Evolutionary conservation across 768 basidiomycete species (phyloP), one percentile per base, ranked within the genome.

Genomic region (Boletus tylopilopsis): DNA sequence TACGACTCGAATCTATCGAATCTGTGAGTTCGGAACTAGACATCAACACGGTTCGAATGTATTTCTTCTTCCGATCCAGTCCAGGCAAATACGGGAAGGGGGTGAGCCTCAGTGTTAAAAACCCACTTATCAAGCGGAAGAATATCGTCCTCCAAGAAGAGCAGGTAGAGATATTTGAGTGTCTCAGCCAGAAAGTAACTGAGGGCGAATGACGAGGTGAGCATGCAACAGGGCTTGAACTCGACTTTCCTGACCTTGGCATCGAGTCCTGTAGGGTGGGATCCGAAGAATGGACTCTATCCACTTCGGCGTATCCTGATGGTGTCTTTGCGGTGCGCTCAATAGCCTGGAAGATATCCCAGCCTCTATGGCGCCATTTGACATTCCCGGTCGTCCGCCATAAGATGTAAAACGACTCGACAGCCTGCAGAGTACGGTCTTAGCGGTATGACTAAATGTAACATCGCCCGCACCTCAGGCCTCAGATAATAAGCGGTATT

Each of bases 81-180:
- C 85, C 84, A 87, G 40, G 73, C 58, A 58, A 88, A 84, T 27
- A 87, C 73, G 9, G 86, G 87, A 16, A 90, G 71, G 11, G 90
- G 86, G 63, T 91, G 90, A 5, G 88, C 90, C 66, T 84, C 82
- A 0, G 82, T 84, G 54, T 82, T 84, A 52, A 82, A 81, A 5
- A 84, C 81, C 75, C 76, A 84, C 38, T 75, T 69, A 19, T 76
- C 70, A 32, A 80, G 66, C 4, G 78, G 72, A 36, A 88, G 54
- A 4, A 74, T 74, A 53, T 90, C 84, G 9, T 80, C 76, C 25
- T 86, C 76, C 45, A 71, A 70, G 65, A 88, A 90, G 62, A 87
- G 65, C 19, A 90, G 71, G 63, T 85, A 84, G 39, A 87, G 73
- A 63, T 90, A 89, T 68, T 88, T 87, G 47, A 88, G 70, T 54